Evolutionary conservation across 169 alveolate species (phyloP).

Genomic region (Plasmodium cynomolgi): DNA sequence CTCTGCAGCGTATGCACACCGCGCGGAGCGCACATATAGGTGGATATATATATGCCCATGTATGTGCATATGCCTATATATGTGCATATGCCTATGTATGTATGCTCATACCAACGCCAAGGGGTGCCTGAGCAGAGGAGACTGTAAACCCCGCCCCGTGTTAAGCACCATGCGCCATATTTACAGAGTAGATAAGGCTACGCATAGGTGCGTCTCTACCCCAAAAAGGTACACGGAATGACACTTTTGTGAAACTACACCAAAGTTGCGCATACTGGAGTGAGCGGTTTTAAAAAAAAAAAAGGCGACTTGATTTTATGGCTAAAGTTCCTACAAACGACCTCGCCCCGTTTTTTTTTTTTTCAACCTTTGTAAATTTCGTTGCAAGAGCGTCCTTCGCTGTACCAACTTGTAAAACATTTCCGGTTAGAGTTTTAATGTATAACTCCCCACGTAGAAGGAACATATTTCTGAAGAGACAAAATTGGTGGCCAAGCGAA

Average conservation of each 20-base stretch:
- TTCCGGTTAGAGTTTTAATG: background rate
- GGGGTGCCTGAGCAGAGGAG: background rate
- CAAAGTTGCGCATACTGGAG: background rate
- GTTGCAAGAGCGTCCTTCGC: background rate
- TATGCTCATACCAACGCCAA: background rate
- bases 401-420: conserved; percentile 2
- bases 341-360: background rate
- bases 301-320: background rate
- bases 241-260: background rate
- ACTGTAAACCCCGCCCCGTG: background rate
- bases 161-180: background rate
- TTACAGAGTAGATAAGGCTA: background rate
- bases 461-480: background rate
- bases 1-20: background rate
- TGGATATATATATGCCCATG: background rate
- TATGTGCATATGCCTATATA: background rate
- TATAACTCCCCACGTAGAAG: background rate
- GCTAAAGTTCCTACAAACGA: background rate
- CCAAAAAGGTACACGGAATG: background rate
- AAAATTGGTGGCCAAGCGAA: conserved; percentile 4
- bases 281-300: background rate
- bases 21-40: background rate
- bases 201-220: background rate
- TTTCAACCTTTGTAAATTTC: background rate
- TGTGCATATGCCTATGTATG: background rate